These are phyloP conservation scores for Claviceps citrina DNA, from an alignment of 2,329 filamentous ascomycete species.

Conservation along the genomic window DNA sequence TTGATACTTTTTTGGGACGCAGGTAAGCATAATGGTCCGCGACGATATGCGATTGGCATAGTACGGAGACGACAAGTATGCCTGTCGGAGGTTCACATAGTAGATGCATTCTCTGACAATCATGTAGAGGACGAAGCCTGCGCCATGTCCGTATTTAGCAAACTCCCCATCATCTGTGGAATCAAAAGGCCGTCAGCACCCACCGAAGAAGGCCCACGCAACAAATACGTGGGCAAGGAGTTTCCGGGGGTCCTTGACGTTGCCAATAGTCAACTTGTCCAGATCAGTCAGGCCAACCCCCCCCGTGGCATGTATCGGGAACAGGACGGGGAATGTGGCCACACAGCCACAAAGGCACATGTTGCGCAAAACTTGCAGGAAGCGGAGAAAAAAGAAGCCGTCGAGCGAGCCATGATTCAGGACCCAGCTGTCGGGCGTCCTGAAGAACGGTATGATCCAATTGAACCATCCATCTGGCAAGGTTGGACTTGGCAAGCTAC, in stretches of 20 bases:
- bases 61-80: conserved; percentile 71
- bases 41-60: conserved; percentile 80
- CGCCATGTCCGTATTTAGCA: background rate
- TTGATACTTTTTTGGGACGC: conserved; percentile 65
- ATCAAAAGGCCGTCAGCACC: background rate
- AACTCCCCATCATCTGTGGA: background rate
- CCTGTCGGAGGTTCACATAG: conserved; percentile 85
- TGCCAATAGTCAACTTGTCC: conserved; percentile 64
- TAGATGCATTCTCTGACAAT: conserved; percentile 79
- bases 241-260: conserved; percentile 44
- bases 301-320: conserved; percentile 75
- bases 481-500: conserved; percentile 41
- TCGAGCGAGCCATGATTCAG: conserved; percentile 87
- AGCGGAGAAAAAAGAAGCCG: conserved; percentile 79
- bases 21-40: conserved; percentile 76
- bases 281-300: conserved; percentile 49
- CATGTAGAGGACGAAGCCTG: conserved; percentile 74
- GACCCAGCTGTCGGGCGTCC: conserved; percentile 58
- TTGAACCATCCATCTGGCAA: conserved; percentile 47
- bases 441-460: conserved; percentile 54
- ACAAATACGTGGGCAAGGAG: conserved; percentile 73
- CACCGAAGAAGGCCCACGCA: conserved; percentile 58
- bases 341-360: conserved; percentile 71
- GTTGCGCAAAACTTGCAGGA: conserved; percentile 50
- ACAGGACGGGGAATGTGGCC: conserved; percentile 78